These are phyloP conservation scores for Oenanthe sinensis DNA, from an alignment of 129 eudicot species.

Conservation along the genomic window DNA sequence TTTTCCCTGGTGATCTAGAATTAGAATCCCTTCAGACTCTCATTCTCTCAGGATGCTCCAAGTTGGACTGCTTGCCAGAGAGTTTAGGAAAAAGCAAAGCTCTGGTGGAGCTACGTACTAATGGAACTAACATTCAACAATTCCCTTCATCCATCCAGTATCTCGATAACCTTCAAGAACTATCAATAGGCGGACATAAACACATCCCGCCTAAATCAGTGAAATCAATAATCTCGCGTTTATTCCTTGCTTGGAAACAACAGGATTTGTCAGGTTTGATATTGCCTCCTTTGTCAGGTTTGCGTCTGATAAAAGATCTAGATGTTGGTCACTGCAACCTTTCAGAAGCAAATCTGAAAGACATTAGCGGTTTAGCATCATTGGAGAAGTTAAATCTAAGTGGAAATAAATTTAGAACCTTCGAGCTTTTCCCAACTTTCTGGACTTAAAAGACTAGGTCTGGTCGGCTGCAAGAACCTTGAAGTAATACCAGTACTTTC, in stretches of 20 bases:
- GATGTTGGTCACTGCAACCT: conserved; percentile 22
- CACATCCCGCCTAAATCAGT: background rate
- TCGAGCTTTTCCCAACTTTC: conserved; percentile 14
- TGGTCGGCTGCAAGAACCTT: conserved; percentile 37
- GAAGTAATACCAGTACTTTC: conserved; percentile 36
- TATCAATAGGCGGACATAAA: conserved; percentile 6
- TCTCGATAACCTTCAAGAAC: background rate
- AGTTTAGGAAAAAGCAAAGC: background rate
- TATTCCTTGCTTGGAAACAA: conserved; percentile 1
- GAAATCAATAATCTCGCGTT: conserved; percentile 13
- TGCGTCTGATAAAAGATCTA: conserved; percentile 18
- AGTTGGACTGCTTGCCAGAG: background rate
- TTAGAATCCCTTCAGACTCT: conserved; percentile 6
- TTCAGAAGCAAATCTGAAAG: conserved; percentile 12
- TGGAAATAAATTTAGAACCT: conserved; percentile 24
- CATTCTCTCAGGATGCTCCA: background rate
- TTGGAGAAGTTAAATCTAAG: conserved; percentile 30
- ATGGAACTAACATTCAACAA: conserved; percentile 1
- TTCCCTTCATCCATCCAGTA: conserved; percentile 5
- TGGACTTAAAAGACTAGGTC: conserved; percentile 29
- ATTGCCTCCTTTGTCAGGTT: conserved; percentile 24
- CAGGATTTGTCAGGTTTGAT: background rate
- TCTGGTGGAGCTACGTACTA: conserved; percentile 5
- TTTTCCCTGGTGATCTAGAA: background rate
- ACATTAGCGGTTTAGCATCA: conserved; percentile 16